Evolutionary conservation across 129 eudicot species (phyloP).

Genomic region (Erigeron canadensis): DNA sequence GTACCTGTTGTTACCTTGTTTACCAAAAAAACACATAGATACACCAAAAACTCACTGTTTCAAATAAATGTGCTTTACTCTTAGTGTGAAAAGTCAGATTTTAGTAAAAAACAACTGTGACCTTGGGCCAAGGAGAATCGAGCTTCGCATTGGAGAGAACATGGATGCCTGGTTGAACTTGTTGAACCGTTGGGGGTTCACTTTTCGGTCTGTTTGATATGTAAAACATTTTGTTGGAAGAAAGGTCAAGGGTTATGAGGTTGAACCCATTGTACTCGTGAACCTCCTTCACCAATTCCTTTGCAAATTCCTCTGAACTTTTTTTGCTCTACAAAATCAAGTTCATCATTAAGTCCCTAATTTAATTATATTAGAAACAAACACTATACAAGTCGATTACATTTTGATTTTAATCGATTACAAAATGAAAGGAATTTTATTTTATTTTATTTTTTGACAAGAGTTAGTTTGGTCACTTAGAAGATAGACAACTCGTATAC

Average conservation of each 20-base stretch:
- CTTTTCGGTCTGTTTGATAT: conserved; percentile 71
- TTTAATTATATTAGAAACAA: no score
- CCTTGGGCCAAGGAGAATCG: conserved; percentile 89
- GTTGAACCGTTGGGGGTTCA: conserved; percentile 48
- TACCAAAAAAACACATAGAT: no score
- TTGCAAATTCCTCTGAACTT: conserved; percentile 68
- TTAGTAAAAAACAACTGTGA: conserved; percentile 1
- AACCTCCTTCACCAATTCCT: conserved; percentile 59
- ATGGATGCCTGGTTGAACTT: conserved; percentile 68
- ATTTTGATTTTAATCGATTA: no score
- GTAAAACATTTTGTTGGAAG: conserved; percentile 65
- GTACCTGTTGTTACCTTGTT: no score
- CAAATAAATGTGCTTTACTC: background rate
- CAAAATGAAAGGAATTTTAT: no score
- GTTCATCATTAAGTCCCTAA: no score
- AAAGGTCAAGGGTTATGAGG: conserved; percentile 61
- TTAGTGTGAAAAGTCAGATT: background rate
- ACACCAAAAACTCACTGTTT: no score
- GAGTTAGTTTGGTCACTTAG: no score
- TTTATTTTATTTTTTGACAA: no score
- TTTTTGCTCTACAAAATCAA: conserved; percentile 45
- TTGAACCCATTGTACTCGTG: conserved; percentile 76
- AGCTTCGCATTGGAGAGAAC: conserved; percentile 68
- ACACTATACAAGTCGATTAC: no score
- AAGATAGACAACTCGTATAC: no score